These are phyloP conservation scores for Pichia terricola DNA, from an alignment of 1,139 yeast genomes.

Conservation along the genomic window DNA sequence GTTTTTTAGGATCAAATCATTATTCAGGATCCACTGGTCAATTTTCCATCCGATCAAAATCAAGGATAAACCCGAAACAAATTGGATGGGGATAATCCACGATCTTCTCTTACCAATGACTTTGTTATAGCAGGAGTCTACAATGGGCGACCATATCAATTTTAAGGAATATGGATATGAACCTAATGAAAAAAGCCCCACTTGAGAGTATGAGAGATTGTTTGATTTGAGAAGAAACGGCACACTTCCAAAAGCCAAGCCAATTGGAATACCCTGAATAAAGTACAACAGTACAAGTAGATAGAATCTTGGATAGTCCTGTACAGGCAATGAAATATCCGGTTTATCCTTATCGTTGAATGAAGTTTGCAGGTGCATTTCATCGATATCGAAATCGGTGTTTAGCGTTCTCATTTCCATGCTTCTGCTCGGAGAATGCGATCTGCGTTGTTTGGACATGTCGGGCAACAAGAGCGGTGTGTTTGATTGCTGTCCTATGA, in stretches of 20 bases:
- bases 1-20: conserved; percentile 40
- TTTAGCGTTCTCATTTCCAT: not conserved
- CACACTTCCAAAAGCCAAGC: conserved; percentile 90
- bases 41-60: conserved; percentile 53
- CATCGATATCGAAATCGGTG: conserved; percentile 7
- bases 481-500: too few relatives aligned
- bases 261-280: conserved; percentile 92
- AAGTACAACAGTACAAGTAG: conserved; percentile 65
- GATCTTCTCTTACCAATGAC: conserved; percentile 75
- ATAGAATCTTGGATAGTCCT: conserved; percentile 62
- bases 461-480: too few relatives aligned
- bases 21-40: conserved; percentile 39
- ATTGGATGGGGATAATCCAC: conserved; percentile 92
- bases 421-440: conserved; percentile 3
- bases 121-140: conserved; percentile 70
- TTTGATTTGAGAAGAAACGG: conserved; percentile 78
- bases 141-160: conserved; percentile 91
- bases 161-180: conserved; percentile 92
- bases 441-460: conserved; percentile 9
- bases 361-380: conserved; percentile 2
- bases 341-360: not conserved
- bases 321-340: conserved; percentile 26
- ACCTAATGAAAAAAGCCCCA: conserved; percentile 84
- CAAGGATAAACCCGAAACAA: conserved; percentile 61
- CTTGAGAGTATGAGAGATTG: conserved; percentile 70